These are phyloP conservation scores for Aspergillus phoenicis DNA, from an alignment of 2,329 filamentous ascomycete genomes.

Conservation along the genomic window DNA sequence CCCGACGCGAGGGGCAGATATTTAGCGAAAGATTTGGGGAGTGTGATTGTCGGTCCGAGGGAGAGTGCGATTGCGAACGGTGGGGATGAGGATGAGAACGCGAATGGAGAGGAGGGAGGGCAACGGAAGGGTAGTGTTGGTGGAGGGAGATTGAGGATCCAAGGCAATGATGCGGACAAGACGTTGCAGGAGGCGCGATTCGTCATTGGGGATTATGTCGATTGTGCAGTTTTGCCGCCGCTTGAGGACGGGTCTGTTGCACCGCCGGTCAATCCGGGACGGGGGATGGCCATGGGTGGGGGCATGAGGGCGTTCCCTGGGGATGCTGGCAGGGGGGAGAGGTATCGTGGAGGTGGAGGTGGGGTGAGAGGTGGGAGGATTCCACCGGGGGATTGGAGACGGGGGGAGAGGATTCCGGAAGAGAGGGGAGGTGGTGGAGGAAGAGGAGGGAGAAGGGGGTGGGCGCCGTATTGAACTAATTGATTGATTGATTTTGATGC, in stretches of 20 bases:
- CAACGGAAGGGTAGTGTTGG: too few species aligned
- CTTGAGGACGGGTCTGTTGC: conserved; percentile 73
- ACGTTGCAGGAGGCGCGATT: conserved; percentile 77
- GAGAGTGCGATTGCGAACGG: conserved; percentile 29
- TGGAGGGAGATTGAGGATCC: conserved; percentile 37
- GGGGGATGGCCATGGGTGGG: conserved; percentile 42
- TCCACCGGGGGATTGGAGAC: conserved; percentile 52
- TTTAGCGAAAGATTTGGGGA: conserved; percentile 78
- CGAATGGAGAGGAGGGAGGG: background rate
- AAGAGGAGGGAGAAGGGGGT: conserved; percentile 37
- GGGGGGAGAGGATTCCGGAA: conserved; percentile 51
- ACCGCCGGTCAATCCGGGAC: conserved; percentile 56
- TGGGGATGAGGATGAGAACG: conserved; percentile 41
- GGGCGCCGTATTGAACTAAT: conserved; percentile 41
- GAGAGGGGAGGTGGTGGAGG: conserved; percentile 31
- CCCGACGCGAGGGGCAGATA: conserved; percentile 61
- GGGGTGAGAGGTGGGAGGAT: conserved; percentile 48
- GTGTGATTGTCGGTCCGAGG: conserved; percentile 67
- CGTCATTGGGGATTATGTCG: conserved; percentile 85
- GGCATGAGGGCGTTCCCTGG: conserved; percentile 49
- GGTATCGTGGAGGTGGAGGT: conserved; percentile 47
- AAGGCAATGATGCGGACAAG: conserved; percentile 67
- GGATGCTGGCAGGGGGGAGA: conserved; percentile 45
- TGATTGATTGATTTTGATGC: background rate
- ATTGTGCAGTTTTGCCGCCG: conserved; percentile 78